Conservation (phyloP, 208 protist species). For the Borovskyia barvae region DNA sequence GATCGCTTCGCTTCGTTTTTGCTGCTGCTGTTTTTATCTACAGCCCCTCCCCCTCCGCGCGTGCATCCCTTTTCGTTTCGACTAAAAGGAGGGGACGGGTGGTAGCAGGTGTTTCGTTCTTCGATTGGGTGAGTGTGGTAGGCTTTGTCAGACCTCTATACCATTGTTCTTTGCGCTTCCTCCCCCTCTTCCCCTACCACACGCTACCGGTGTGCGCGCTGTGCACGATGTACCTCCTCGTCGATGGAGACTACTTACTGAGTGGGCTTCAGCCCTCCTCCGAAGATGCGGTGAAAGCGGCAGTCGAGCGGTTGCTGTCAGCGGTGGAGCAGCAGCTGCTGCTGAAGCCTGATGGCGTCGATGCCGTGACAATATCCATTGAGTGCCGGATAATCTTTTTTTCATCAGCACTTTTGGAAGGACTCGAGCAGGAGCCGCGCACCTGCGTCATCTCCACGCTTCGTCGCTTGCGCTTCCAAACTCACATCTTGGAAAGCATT, state of each 20-base stretch:
- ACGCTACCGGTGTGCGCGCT: background rate
- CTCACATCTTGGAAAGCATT: slow-evolving; percentile 54
- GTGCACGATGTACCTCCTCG: slow-evolving; percentile 41
- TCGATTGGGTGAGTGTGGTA: too few species aligned
- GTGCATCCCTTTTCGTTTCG: too few species aligned
- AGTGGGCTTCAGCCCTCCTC: slow-evolving; percentile 56
- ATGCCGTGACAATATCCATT: slow-evolving; percentile 5
- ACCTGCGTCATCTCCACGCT: slow-evolving; percentile 50
- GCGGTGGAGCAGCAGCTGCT: slow-evolving; percentile 56
- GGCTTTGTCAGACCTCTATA: too few species aligned
- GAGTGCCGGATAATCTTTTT: slow-evolving; percentile 65
- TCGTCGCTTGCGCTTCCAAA: slow-evolving; percentile 69
- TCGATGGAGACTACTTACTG: slow-evolving; percentile 80
- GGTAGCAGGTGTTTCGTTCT: too few species aligned
- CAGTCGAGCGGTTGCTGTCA: slow-evolving; percentile 38
- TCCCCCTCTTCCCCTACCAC: background rate
- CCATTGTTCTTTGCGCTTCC: background rate
- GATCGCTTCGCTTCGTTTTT: too few species aligned
- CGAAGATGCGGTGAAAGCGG: slow-evolving; percentile 37
- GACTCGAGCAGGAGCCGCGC: slow-evolving; percentile 36
- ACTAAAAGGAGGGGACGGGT: too few species aligned
- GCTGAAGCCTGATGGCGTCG: slow-evolving; percentile 9
- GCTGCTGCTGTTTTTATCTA: too few species aligned
- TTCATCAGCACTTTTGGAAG: slow-evolving; percentile 53
- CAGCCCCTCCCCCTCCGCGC: too few species aligned